These are phyloP conservation scores for Pharus latifolius DNA, from an alignment of 176 grass and related monocot species.

Conservation along the genomic window DNA sequence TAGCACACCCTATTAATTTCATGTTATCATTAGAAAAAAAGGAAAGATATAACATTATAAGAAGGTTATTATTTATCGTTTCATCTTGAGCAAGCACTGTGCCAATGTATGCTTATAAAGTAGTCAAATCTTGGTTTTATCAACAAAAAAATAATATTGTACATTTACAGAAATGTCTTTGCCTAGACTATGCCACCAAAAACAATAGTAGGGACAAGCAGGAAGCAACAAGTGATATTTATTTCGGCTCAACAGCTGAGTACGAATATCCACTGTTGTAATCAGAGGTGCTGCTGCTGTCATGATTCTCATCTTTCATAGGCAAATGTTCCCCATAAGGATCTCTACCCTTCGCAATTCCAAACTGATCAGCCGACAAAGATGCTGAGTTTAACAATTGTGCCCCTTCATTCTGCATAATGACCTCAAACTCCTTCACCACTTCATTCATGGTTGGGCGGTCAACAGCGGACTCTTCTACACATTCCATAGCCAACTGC, in stretches of 20 bases:
- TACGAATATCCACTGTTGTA: conserved; percentile 43
- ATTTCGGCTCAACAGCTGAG: conserved; percentile 42
- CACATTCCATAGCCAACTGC: conserved; percentile 50
- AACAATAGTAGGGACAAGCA: neutral
- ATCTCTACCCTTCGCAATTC: conserved; percentile 18
- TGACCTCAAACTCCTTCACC: conserved; percentile 55
- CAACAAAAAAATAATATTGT: conserved; percentile 1
- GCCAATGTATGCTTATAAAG: neutral
- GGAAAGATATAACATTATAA: neutral
- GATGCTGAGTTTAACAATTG: conserved; percentile 18
- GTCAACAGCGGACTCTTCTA: conserved; percentile 45
- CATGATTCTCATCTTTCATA: conserved; percentile 34
- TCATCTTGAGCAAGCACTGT: conserved; percentile 10
- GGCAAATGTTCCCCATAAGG: conserved; percentile 22
- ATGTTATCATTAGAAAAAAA: neutral
- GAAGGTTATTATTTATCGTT: neutral
- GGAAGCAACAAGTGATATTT: conserved; percentile 12
- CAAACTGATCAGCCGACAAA: conserved; percentile 24
- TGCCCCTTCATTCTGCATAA: conserved; percentile 45
- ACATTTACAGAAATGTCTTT: neutral
- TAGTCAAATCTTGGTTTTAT: conserved; percentile 10
- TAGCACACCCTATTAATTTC: neutral
- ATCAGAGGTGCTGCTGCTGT: conserved; percentile 27
- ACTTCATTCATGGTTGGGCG: conserved; percentile 55
- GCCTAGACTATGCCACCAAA: conserved; percentile 8